Evolutionary conservation across 805 yeast genomes (phyloP), one percentile per base, ranked within the genome.

Genomic region (Wickerhamomyces alni): DNA sequence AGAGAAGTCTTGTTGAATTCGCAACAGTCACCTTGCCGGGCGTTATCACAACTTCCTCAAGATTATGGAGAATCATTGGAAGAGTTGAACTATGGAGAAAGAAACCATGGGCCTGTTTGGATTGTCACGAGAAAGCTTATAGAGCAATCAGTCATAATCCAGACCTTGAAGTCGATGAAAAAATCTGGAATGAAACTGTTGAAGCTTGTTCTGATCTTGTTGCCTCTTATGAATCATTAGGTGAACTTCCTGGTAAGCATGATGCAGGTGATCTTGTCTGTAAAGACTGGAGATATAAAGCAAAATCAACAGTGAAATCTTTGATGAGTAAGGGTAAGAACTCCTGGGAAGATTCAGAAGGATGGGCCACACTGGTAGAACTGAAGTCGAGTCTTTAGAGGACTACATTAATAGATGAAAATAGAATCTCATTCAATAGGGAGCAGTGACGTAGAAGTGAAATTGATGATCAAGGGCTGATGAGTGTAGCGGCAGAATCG

Each of bases 201-300:
- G 89, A 80, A 17, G 74, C 84, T 1, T 84, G 95, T 55, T 61
- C 66, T 26, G 95, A 88, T 45, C 67, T 91, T 40, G 80, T 84
- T 2, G 84, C 93, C 30, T 91, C 96, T 1, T 91, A 88, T 58
- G 88, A 82, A 54, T 80, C 85, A 3, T 70, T 86, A 25, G 98
- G 98, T n/a, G 93, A 83, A 42, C 60, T 77, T 49, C 83, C 85
- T 10, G 94, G 94, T 8, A 81, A 77, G 51, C 74, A 80, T 53
- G 83, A 82, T 18, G 88, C 87, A 2, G 94, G 82, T 17, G 87
- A 84, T 57, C 48, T 82, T n/a, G 94, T 89, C 9, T 88, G 96
- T 59, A 78, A 81, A 54, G 95, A 88, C 56, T 89, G 97, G 97
- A 83, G 77, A 55, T 85, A 82, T 63, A 87, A 87, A 58, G 80